Conservation (phyloP, 1,139 yeast species). For the Kodamaea ohmeri region DNA sequence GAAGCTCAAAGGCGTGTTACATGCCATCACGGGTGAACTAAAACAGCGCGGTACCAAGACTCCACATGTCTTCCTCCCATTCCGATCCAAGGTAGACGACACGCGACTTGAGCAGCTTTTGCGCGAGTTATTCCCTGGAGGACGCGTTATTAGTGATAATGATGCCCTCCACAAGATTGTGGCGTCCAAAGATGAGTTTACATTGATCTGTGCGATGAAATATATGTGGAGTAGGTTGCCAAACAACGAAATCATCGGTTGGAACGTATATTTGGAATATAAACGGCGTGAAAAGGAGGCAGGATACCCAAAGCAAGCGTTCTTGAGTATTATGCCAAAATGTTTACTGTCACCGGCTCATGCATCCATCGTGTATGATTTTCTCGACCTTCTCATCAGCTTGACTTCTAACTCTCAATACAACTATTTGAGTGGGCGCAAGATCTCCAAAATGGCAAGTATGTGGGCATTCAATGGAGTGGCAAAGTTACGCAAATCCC, state of each 20-base stretch:
- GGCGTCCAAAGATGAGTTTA: conserved; percentile 55
- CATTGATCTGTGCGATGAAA: conserved; percentile 69
- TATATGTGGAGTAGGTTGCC: conserved; percentile 87
- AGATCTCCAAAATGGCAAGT: conserved; percentile 78
- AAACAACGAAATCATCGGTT: conserved; percentile 76
- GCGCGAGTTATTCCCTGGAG: conserved; percentile 51
- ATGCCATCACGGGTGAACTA: conserved; percentile 61
- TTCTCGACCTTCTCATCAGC: conserved; percentile 76
- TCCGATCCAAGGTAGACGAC: conserved; percentile 64
- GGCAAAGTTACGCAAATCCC: conserved; percentile 25
- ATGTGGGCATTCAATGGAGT: conserved; percentile 75
- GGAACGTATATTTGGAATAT: conserved; percentile 78
- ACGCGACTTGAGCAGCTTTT: conserved; percentile 52
- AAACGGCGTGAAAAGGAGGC: conserved; percentile 62
- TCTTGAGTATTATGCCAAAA: conserved; percentile 77
- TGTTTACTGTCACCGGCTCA: conserved; percentile 82
- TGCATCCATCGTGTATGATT: conserved; percentile 85
- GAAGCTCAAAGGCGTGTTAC: conserved; percentile 62
- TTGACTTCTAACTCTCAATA: conserved; percentile 78
- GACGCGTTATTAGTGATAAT: conserved; percentile 41
- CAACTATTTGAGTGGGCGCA: conserved; percentile 76
- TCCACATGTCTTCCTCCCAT: conserved; percentile 67
- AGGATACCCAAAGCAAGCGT: conserved; percentile 67
- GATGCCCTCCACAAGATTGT: conserved; percentile 36
- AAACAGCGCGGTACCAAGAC: conserved; percentile 56